phyloP scores from a whole-genome alignment of 2,329 filamentous ascomycete species.

The Fusarium euwallaceae region DNA sequence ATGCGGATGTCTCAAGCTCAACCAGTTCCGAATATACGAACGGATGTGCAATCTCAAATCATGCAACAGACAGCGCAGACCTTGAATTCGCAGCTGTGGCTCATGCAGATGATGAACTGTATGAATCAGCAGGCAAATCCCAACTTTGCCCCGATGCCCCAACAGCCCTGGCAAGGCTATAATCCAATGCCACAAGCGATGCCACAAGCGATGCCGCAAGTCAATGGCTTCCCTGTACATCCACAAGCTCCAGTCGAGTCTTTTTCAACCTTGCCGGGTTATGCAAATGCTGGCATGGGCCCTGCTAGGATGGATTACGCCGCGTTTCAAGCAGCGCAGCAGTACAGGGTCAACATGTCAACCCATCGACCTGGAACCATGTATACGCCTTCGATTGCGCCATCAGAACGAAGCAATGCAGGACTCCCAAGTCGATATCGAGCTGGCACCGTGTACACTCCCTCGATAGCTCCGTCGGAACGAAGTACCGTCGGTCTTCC shows the following conservation, averaged over 20 bases:
- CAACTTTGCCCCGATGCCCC: neutral
- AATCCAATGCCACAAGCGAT: neutral
- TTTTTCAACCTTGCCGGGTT: neutral
- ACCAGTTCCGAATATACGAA: neutral
- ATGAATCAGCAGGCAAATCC: constrained; percentile 13
- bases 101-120: constrained; percentile 20
- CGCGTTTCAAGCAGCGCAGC: neutral
- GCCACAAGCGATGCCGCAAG: neutral
- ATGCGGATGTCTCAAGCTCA: neutral
- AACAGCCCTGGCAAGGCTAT: neutral
- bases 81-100: constrained; percentile 24
- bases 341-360: constrained; percentile 10
- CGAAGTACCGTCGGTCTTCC: constrained; percentile 33
- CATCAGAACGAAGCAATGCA: constrained; percentile 25
- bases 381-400: constrained; percentile 4
- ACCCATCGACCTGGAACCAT: neutral
- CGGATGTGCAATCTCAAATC: neutral
- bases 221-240: neutral
- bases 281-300: neutral
- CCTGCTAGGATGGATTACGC: neutral
- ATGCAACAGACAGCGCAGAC: constrained; percentile 1
- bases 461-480: constrained; percentile 31
- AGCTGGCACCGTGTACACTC: constrained; percentile 3
- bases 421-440: constrained; percentile 34
- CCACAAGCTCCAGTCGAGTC: neutral